Base-by-base conservation (phyloP, 2,329 filamentous ascomycete genomes). In the Fusarium camptoceras region DNA sequence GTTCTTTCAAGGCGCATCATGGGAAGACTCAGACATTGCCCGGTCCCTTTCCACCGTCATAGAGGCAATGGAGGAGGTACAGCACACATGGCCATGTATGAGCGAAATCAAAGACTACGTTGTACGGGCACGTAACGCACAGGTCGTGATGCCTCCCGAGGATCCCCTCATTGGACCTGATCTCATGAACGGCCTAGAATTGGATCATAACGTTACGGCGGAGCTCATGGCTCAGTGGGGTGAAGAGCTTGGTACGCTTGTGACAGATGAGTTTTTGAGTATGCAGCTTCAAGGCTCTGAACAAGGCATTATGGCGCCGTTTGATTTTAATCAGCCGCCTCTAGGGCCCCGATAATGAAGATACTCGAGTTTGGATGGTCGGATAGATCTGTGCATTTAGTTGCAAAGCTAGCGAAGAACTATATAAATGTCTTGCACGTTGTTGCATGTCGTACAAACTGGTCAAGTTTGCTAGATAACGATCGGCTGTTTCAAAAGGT, bases 41-140 rank as follows among this genome's bases (percentile, higher is more conserved):
- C 79, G 79, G 28, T 83, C 84, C 20, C 78, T 90, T 25, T 82
- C 83, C 11, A 79, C 83, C 18, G 79, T 83, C n/a, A 75, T 83
- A 1, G 82, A 86, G 7, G 83, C 84, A 37, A 84, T 88, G 66
- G 79, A 85, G 34, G 79, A 82, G n/a, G 84, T 89, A 34, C 80
- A 88, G 30, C 79, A 83, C 42, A 83, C 82, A 10, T 85, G 81
- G 81, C 81, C 82, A 8, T 84, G 82, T 66, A 79, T 84, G 31
- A 75, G 75, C 27, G 83, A 84, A 66, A 81, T 85, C 58, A 76
- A 75, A 30, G 79, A 81, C 51, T 76, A 75, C 42, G 67, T 79
- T 44, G 57, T 77, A 43, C 71, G 76, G 42, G 76, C 77, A 31
- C 76, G 77, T 59, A 73, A 74, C 51, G 72, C 73, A 24, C 77